Evolutionary conservation across 2,329 filamentous ascomycete genomes (phyloP).

Genomic region (Huntiella moniliformis): DNA sequence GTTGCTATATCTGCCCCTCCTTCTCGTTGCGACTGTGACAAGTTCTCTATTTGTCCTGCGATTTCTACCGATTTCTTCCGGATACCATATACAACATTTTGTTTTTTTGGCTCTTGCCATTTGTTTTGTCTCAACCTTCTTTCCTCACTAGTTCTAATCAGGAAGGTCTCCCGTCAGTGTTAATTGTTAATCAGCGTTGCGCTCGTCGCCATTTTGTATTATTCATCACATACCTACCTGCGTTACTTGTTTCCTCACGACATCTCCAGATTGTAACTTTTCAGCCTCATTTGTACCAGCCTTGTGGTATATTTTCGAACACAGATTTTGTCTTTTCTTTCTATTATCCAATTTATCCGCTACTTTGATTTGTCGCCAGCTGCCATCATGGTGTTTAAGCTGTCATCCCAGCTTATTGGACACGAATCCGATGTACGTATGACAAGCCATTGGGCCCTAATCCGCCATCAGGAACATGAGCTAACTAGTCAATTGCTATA

Average conservation of each 20-base stretch:
- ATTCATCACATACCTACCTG: background rate
- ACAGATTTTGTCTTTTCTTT: background rate
- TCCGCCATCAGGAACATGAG: no score
- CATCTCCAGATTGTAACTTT: no score
- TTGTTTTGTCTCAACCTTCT: background rate
- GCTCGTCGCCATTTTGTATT: background rate
- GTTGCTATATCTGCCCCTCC: background rate
- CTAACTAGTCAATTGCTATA: constrained; percentile 20
- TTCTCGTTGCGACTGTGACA: background rate
- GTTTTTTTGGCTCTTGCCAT: background rate
- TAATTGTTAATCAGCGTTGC: no score
- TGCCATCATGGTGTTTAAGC: constrained; percentile 46
- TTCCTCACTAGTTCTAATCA: background rate
- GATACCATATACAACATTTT: background rate
- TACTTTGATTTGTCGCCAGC: no score
- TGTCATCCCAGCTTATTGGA: constrained; percentile 73
- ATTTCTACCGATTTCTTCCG: background rate
- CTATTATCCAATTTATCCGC: no score
- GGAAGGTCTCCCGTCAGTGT: no score
- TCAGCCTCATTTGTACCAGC: no score
- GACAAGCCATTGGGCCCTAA: background rate
- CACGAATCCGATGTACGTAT: constrained; percentile 78
- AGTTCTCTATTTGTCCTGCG: background rate
- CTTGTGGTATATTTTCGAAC: no score
- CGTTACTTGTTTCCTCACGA: no score